Evolutionary conservation across 495 filamentous ascomycete genomes (phyloP).

Genomic region (Baudoinia panamericana): DNA sequence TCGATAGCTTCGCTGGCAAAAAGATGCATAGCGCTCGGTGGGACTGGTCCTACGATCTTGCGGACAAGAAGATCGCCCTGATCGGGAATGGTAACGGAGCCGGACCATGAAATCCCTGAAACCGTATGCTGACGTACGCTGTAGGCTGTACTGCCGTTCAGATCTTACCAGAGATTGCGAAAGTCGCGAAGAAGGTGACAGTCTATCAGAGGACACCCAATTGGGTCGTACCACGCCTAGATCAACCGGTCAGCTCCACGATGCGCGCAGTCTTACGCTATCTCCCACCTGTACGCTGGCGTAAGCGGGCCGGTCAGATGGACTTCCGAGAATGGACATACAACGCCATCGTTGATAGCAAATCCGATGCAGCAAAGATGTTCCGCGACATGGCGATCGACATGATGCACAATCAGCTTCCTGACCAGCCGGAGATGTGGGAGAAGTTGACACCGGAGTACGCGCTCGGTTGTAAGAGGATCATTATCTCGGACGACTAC

Average conservation of each 20-base stretch:
- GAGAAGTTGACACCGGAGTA: constrained; percentile 39
- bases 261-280: constrained; percentile 32
- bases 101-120: background rate
- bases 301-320: constrained; percentile 37
- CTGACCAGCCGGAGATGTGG: constrained; percentile 36
- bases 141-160: constrained; percentile 57
- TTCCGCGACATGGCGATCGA: constrained; percentile 24
- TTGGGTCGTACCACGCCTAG: constrained; percentile 44
- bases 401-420: constrained; percentile 28
- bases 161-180: constrained; percentile 52
- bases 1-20: constrained; percentile 42
- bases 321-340: constrained; percentile 36
- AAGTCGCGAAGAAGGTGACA: constrained; percentile 40
- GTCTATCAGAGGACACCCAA: constrained; percentile 58
- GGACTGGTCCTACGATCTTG: constrained; percentile 42
- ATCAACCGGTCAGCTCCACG: constrained; percentile 31
- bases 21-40: constrained; percentile 39
- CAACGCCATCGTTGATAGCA: constrained; percentile 28
- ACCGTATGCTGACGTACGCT: background rate
- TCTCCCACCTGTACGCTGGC: constrained; percentile 35
- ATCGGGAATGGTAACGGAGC: constrained; percentile 26
- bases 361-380: constrained; percentile 27
- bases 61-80: constrained; percentile 38
- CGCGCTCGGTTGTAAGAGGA: constrained; percentile 41
- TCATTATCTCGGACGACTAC: constrained; percentile 44